phyloP scores from a whole-genome alignment of 2,329 filamentous ascomycete genomes.

The Fusarium anthophilum region DNA sequence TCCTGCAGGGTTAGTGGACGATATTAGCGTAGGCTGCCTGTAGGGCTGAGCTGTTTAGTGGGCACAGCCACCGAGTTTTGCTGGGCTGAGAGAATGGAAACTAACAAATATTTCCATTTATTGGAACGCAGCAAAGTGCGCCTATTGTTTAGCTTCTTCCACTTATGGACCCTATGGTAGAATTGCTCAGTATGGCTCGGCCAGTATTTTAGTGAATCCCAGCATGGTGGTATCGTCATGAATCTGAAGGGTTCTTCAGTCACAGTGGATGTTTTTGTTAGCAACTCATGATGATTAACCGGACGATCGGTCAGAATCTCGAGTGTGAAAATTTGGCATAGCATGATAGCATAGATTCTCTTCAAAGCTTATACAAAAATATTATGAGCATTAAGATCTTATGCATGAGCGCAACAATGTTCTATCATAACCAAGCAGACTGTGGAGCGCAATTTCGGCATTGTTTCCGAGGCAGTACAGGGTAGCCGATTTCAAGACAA shows the following conservation, averaged over 20 bases:
- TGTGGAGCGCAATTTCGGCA: not conserved
- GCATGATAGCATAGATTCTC: no score
- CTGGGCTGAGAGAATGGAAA: not conserved
- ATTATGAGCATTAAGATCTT: not conserved
- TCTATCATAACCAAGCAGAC: no score
- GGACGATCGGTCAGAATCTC: rapidly evolving
- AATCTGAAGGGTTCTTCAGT: not conserved
- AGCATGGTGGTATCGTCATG: not conserved
- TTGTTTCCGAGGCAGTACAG: not conserved
- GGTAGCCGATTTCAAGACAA: not conserved
- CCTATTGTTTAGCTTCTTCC: not conserved
- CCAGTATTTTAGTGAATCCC: no score
- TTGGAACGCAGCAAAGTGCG: not conserved
- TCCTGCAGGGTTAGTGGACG: not conserved
- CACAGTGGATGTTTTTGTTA: rapidly evolving
- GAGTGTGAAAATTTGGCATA: no score
- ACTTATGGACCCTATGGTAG: not conserved
- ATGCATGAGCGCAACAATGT: not conserved
- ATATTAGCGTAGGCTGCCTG: slow-evolving; percentile 5
- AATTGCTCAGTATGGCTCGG: not conserved
- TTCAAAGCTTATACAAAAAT: not conserved
- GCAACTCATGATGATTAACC: not conserved
- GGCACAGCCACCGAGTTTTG: not conserved
- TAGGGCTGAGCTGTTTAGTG: slow-evolving; percentile 1
- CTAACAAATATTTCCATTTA: not conserved